A percentile compares a stretch with the other conserved stretches of the same genome.
Conservation (phyloP, 371 early-diverging fungal species). For the Fennellomyces sp. region DNA sequence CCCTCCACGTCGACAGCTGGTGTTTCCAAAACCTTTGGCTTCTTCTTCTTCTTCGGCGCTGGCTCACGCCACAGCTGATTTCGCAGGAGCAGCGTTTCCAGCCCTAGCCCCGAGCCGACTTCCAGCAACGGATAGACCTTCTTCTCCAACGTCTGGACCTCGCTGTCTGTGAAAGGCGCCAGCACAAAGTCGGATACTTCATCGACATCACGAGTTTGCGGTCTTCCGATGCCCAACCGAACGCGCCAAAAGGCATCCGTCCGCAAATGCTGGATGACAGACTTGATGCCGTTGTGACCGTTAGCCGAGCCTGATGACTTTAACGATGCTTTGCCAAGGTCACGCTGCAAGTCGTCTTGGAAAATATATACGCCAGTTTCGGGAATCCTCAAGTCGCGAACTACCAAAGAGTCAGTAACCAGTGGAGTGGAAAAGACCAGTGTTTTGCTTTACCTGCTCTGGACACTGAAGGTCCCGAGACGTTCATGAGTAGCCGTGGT, state of each 20-base stretch:
- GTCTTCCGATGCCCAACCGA: slow-evolving; percentile 72
- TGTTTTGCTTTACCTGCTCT: slow-evolving; percentile 56
- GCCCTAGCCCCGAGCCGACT: slow-evolving; percentile 13
- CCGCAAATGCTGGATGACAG: slow-evolving; percentile 56
- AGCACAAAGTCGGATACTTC: slow-evolving; percentile 65
- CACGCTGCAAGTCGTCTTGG: slow-evolving; percentile 82
- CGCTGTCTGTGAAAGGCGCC: slow-evolving; percentile 47
- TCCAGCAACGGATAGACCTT: slow-evolving; percentile 33
- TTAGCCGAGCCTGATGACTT: slow-evolving; percentile 64
- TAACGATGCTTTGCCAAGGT: slow-evolving; percentile 62
- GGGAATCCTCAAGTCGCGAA: slow-evolving; percentile 38
- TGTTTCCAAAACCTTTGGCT: not conserved
- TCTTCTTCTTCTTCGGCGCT: slow-evolving; percentile 15
- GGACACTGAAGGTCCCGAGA: slow-evolving; percentile 69
- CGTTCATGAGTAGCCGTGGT: slow-evolving; percentile 71
- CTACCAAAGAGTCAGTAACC: slow-evolving; percentile 17
- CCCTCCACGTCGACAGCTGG: not conserved
- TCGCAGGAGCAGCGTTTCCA: slow-evolving; percentile 20
- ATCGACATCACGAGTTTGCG: slow-evolving; percentile 47
- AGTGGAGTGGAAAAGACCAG: not conserved
- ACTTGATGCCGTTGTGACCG: slow-evolving; percentile 83
- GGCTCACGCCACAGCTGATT: slow-evolving; percentile 18
- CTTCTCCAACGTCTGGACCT: slow-evolving; percentile 45
- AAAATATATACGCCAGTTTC: slow-evolving; percentile 56
- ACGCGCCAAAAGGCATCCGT: slow-evolving; percentile 61